A percentile compares a stretch with the other conserved stretches of the same genome.
Conservation (phyloP, 176 grass and related monocot species). For the Oropetium thomaeum region DNA sequence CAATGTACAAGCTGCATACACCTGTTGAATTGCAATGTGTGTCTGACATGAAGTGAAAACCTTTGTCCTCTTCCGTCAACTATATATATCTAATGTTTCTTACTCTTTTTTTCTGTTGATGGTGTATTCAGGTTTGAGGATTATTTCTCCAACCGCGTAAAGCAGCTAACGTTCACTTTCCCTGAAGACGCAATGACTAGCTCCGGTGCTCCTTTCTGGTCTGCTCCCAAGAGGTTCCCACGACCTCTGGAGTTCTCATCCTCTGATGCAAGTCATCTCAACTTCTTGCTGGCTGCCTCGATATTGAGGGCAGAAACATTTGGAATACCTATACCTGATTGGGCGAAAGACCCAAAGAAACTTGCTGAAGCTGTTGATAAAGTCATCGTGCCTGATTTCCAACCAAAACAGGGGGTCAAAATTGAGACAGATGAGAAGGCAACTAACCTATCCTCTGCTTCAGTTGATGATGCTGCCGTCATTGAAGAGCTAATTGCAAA, state of each 20-base stretch:
- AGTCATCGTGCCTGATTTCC: constrained; percentile 71
- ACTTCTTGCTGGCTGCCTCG: constrained; percentile 65
- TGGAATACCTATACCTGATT: constrained; percentile 66
- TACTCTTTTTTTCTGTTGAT: constrained; percentile 18
- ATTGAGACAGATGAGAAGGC: constrained; percentile 85
- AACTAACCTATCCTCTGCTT: constrained; percentile 66
- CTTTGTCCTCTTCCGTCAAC: background rate
- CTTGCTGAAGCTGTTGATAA: constrained; percentile 68
- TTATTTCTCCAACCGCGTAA: constrained; percentile 83
- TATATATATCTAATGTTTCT: background rate
- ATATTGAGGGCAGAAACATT: constrained; percentile 86
- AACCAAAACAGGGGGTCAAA: constrained; percentile 70
- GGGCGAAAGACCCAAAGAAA: constrained; percentile 64
- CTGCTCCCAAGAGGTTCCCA: constrained; percentile 89
- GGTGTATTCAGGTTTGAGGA: constrained; percentile 72
- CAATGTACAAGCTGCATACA: background rate
- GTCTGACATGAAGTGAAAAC: background rate
- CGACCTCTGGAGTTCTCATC: constrained; percentile 66
- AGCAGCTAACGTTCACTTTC: constrained; percentile 86
- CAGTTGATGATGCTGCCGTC: constrained; percentile 71
- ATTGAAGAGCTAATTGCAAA: constrained; percentile 78
- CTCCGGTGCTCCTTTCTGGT: constrained; percentile 88
- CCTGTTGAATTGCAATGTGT: background rate
- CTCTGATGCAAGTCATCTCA: constrained; percentile 57
- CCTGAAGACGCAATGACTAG: constrained; percentile 79